phyloP scores from a whole-genome alignment of 73 alveolate species.

The Tetrahymena thermophila region DNA sequence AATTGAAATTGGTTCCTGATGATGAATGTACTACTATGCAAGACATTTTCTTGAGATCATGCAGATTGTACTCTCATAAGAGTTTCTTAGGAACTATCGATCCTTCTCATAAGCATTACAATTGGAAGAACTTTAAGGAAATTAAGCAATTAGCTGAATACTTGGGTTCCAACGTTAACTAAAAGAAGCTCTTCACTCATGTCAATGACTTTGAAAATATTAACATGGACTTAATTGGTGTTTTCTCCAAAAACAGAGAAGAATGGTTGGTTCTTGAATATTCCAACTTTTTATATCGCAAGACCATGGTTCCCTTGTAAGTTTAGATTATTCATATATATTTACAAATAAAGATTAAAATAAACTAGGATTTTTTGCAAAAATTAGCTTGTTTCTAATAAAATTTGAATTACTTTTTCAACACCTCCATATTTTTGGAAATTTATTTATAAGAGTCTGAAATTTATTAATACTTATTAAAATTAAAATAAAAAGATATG shows the following conservation, averaged over 20 bases:
- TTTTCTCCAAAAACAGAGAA: conserved; percentile 77
- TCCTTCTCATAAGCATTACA: not conserved
- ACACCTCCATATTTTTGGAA: not conserved
- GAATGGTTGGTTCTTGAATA: conserved; percentile 74
- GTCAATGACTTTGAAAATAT: conserved; percentile 4
- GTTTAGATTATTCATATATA: conserved; percentile 55
- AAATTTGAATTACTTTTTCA: not conserved
- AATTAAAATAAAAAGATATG: not conserved
- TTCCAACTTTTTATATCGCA: conserved; percentile 62
- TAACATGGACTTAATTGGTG: conserved; percentile 61
- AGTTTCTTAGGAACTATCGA: not conserved
- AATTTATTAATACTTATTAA: not conserved
- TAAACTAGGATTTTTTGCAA: not conserved
- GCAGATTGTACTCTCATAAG: not conserved
- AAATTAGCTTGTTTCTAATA: not conserved
- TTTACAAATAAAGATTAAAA: not conserved
- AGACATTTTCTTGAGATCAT: not conserved
- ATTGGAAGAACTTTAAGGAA: not conserved
- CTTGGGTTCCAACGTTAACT: not conserved
- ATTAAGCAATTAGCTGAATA: not conserved
- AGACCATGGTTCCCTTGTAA: conserved; percentile 77
- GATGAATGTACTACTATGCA: not conserved
- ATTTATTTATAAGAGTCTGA: not conserved
- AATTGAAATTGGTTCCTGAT: not conserved
- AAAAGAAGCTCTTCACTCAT: conserved; percentile 1